phyloP scores from a whole-genome alignment of 169 alveolate species.

The Perkinsus marinus region DNA sequence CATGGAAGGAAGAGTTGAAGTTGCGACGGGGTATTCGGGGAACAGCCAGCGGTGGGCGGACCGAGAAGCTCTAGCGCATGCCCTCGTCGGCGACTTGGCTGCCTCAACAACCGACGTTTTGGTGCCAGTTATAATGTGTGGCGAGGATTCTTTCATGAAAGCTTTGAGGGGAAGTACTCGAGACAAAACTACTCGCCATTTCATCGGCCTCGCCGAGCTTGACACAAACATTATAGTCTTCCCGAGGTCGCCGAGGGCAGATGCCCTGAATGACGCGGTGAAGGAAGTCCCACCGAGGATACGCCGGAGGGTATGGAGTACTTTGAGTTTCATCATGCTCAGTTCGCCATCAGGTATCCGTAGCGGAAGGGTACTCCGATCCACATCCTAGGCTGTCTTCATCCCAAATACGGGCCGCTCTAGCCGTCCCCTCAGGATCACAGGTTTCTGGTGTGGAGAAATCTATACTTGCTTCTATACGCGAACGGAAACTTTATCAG shows the following conservation, averaged over 20 bases:
- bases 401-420: neutral
- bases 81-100: neutral
- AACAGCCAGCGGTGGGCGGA: neutral
- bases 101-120: neutral
- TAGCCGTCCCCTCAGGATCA: neutral
- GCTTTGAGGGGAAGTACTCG: neutral
- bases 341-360: neutral
- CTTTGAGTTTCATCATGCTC: neutral
- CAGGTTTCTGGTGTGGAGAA: neutral
- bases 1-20: neutral
- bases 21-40: neutral
- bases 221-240: neutral
- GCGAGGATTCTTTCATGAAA: neutral
- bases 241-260: neutral
- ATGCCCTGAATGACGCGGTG: neutral
- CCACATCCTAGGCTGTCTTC: neutral
- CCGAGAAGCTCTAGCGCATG: neutral
- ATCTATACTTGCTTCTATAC: neutral
- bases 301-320: neutral
- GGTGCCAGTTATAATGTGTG: neutral
- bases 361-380: neutral
- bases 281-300: neutral
- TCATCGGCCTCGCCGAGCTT: neutral
- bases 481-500: neutral
- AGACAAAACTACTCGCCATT: neutral